A percentile compares a stretch with the other conserved stretches of the same genome.
These are phyloP conservation scores for Exidia glandulosa DNA, from an alignment of 768 basidiomycete genomes.

Conservation along the genomic window DNA sequence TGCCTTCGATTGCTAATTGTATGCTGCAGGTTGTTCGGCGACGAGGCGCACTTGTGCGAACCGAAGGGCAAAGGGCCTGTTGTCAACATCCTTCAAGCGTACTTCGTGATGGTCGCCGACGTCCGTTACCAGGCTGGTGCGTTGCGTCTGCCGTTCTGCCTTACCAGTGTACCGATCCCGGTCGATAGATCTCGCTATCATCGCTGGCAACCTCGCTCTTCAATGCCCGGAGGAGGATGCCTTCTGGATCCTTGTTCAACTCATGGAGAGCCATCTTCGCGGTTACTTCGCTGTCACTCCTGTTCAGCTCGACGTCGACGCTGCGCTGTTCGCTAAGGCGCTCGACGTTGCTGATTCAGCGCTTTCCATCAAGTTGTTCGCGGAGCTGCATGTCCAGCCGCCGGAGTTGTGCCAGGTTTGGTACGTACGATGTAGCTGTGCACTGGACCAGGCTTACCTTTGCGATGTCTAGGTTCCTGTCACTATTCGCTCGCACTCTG, in stretches of 20 bases:
- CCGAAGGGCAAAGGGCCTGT: constrained; percentile 38
- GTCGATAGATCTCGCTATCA: constrained; percentile 55
- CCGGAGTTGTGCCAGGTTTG: constrained; percentile 50
- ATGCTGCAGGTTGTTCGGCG: constrained; percentile 30
- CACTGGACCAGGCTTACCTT: not conserved
- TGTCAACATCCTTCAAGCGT: constrained; percentile 51
- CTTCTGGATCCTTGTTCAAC: constrained; percentile 80
- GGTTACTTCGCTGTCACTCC: constrained; percentile 55
- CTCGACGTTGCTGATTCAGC: constrained; percentile 51
- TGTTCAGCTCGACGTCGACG: constrained; percentile 66
- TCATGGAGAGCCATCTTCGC: constrained; percentile 79
- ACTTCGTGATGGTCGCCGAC: constrained; percentile 79
- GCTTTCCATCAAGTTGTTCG: constrained; percentile 56
- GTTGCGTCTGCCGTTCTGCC: constrained; percentile 7
- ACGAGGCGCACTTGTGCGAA: constrained; percentile 47
- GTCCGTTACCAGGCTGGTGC: constrained; percentile 55
- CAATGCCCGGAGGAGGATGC: constrained; percentile 81
- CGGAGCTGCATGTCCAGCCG: constrained; percentile 50
- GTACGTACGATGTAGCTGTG: constrained; percentile 26
- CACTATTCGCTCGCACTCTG: constrained; percentile 56
- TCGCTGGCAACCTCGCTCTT: constrained; percentile 60
- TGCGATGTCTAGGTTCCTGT: constrained; percentile 45
- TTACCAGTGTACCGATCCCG: constrained; percentile 38
- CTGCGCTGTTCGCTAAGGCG: constrained; percentile 55
- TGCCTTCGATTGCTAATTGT: not conserved